These are phyloP conservation scores for Hemerocallis citrina DNA, from an alignment of 106 monocot genomes.

Conservation along the genomic window DNA sequence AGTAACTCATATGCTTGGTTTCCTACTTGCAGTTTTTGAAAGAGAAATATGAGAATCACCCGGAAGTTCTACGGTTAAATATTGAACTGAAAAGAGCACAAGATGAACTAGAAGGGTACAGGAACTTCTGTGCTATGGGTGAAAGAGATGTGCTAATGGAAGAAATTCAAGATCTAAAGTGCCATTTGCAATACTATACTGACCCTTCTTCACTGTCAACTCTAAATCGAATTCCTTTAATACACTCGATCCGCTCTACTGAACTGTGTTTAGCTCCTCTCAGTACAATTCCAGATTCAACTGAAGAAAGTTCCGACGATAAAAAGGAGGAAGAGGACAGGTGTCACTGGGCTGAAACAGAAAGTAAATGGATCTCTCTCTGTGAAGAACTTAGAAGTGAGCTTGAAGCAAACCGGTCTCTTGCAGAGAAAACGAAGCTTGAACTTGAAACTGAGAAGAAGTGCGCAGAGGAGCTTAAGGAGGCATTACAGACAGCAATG, in stretches of 20 bases:
- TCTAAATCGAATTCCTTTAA: conserved; percentile 25
- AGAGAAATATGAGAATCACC: conserved; percentile 91
- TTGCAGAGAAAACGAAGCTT: conserved; percentile 45
- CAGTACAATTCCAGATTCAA: conserved; percentile 18
- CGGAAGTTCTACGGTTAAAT: conserved; percentile 59
- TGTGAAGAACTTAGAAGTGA: conserved; percentile 75
- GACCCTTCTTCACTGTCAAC: conserved; percentile 33
- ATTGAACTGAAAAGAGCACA: conserved; percentile 80
- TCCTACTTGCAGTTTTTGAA: conserved; percentile 45
- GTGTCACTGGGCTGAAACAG: conserved; percentile 53
- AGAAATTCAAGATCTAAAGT: conserved; percentile 83
- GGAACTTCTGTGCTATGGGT: conserved; percentile 71
- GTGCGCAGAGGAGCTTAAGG: conserved; percentile 85
- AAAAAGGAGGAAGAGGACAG: conserved; percentile 46
- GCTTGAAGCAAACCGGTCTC: conserved; percentile 51
- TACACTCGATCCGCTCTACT: conserved; percentile 32
- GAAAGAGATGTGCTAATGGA: conserved; percentile 87
- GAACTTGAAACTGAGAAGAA: conserved; percentile 85
- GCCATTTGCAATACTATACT: conserved; percentile 70
- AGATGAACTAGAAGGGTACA: conserved; percentile 68
- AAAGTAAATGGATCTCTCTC: conserved; percentile 78
- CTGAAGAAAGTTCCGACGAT: conserved; percentile 25
- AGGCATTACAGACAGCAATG: conserved; percentile 87
- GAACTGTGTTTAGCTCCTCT: conserved; percentile 16
- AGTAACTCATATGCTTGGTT: background rate